Evolutionary conservation across 257 asterid species (phyloP).

Genomic region (Solanum appendiculatum): DNA sequence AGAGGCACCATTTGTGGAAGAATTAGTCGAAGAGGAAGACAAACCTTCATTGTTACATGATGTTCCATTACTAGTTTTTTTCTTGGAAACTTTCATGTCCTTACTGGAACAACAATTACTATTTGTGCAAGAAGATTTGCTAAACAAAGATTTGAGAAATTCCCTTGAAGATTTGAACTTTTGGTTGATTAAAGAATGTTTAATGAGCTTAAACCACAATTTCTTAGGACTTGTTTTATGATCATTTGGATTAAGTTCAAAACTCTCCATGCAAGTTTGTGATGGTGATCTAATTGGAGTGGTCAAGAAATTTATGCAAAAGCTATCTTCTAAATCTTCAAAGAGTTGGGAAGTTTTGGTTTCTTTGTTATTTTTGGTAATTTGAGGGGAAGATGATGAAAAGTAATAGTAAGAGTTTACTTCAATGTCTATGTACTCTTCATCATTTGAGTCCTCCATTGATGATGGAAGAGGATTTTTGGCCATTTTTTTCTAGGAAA

Average conservation of each 20-base stretch:
- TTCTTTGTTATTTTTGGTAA: constrained; percentile 24
- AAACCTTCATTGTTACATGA: neutral
- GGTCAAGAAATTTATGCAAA: constrained; percentile 11
- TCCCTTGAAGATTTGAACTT: constrained; percentile 7
- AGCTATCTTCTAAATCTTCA: neutral
- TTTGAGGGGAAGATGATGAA: constrained; percentile 22
- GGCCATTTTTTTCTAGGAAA: constrained; percentile 22
- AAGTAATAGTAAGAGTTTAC: constrained; percentile 10
- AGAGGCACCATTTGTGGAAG: neutral
- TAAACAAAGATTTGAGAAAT: constrained; percentile 4
- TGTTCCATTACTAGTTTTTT: neutral
- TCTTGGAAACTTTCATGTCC: neutral
- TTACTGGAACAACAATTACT: neutral
- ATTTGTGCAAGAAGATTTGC: constrained; percentile 3
- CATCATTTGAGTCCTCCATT: constrained; percentile 15
- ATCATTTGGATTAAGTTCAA: constrained; percentile 34
- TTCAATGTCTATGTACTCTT: constrained; percentile 43
- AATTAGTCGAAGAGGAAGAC: constrained; percentile 15
- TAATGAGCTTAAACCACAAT: constrained; percentile 12
- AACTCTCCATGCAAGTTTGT: constrained; percentile 36
- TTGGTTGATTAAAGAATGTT: neutral
- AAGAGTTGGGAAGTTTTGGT: constrained; percentile 14
- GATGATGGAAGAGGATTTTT: neutral
- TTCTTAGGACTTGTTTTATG: constrained; percentile 3
- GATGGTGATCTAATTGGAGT: constrained; percentile 22